These are phyloP conservation scores for Podaxis rugospora DNA, from an alignment of 768 basidiomycete genomes.

Conservation along the genomic window DNA sequence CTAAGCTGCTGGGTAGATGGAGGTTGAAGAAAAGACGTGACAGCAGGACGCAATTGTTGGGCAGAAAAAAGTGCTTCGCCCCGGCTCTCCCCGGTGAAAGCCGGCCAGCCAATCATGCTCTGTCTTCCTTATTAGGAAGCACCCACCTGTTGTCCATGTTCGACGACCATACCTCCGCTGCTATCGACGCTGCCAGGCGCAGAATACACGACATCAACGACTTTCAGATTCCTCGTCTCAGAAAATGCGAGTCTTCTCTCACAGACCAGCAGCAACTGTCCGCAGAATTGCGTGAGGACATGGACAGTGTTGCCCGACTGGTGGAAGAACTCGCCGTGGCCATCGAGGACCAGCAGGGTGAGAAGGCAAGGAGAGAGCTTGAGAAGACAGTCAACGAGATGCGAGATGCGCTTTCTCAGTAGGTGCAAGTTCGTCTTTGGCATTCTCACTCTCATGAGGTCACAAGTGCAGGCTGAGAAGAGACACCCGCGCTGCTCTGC, in stretches of 20 bases:
- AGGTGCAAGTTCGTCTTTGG: slow-evolving; percentile 9
- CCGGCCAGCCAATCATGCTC: slow-evolving; percentile 32
- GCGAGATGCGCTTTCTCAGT: slow-evolving; percentile 47
- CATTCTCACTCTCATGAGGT: not conserved
- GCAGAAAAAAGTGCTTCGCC: slow-evolving; percentile 24
- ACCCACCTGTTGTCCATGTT: slow-evolving; percentile 4
- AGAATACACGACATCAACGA: slow-evolving; percentile 1
- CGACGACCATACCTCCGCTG: slow-evolving; percentile 7
- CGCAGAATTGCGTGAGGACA: slow-evolving; percentile 73
- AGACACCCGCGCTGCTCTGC: slow-evolving; percentile 63
- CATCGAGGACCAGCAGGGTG: slow-evolving; percentile 68
- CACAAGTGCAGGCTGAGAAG: slow-evolving; percentile 44
- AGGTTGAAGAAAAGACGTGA: slow-evolving; percentile 18
- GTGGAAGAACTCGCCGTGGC: slow-evolving; percentile 73
- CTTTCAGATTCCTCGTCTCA: slow-evolving; percentile 68
- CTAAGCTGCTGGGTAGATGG: slow-evolving; percentile 18
- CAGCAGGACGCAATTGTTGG: not conserved
- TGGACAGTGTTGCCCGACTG: slow-evolving; percentile 54
- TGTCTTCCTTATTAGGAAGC: slow-evolving; percentile 15
- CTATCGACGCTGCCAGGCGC: slow-evolving; percentile 5
- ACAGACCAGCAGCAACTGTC: slow-evolving; percentile 67
- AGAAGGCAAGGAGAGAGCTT: slow-evolving; percentile 45
- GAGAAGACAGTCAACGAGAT: slow-evolving; percentile 47
- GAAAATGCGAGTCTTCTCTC: slow-evolving; percentile 55
- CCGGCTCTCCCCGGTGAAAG: slow-evolving; percentile 32